Evolutionary conservation across 352 stramenopile species (phyloP).

Genomic region (Phytophthora pistaciae): DNA sequence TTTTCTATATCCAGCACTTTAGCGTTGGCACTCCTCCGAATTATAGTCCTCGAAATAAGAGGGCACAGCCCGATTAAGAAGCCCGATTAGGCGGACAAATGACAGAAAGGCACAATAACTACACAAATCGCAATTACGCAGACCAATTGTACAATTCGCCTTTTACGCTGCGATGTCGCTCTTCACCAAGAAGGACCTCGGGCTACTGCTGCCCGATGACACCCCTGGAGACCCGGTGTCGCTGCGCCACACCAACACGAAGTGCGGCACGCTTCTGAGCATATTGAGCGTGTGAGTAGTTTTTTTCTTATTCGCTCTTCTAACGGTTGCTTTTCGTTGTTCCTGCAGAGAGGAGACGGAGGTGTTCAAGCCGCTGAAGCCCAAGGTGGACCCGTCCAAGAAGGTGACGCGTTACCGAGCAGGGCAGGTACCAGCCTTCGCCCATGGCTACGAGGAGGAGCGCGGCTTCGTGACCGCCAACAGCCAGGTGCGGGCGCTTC

Average conservation of each 20-base stretch:
- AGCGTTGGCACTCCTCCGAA: too few species aligned
- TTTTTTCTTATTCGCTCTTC: background rate
- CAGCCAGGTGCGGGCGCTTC: conserved; percentile 61
- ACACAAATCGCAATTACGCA: too few species aligned
- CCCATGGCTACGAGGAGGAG: conserved; percentile 79
- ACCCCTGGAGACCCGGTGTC: conserved; percentile 81
- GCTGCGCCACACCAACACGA: conserved; percentile 78
- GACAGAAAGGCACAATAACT: too few species aligned
- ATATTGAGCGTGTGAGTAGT: background rate
- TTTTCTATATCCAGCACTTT: too few species aligned
- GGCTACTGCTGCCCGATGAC: conserved; percentile 83
- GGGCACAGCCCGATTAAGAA: too few species aligned
- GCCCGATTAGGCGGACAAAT: too few species aligned
- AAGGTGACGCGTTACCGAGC: conserved; percentile 88
- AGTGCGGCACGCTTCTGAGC: conserved; percentile 30
- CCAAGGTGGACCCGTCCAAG: conserved; percentile 81
- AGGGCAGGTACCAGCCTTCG: conserved; percentile 83
- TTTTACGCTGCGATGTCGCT: conserved; percentile 58
- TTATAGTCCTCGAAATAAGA: too few species aligned
- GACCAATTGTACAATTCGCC: background rate
- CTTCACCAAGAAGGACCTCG: conserved; percentile 91
- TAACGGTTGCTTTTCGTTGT: conserved; percentile 4
- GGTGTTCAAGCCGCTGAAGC: conserved; percentile 79
- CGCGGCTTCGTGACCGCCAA: conserved; percentile 78
- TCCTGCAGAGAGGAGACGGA: conserved; percentile 69